Base-by-base conservation (phyloP, 768 basidiomycete species). In the Agrocybe chaxingu region DNA sequence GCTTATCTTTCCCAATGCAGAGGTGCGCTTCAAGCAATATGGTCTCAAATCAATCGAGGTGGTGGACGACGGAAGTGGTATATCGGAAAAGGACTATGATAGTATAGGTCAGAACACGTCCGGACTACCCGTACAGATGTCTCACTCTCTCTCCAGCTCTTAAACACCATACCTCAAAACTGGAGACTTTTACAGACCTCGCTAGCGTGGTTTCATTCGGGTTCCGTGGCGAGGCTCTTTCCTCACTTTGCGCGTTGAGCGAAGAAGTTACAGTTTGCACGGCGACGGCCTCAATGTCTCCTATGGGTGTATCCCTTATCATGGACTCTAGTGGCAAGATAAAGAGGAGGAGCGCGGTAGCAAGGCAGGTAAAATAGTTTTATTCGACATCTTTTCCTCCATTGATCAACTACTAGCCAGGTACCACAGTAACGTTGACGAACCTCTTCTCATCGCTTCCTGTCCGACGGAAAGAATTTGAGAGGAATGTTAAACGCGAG, bases 191-290 rank as follows among this genome's bases (percentile, higher is more conserved):
- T 61, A 69, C 79, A 3, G 90, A 93, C 62, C 79, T 98, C 3
- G 71, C 80, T 2, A 70, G 76, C 0, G 81, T 98, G 8, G 69
- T 70, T 4, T 92, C 93, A 0, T 97, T 98, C 65, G 96, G 96
- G 0, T 99, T 98, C 63, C 81, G 97, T 34, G 97, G 97, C 11
- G 97, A 99, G 69, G 97, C 97, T 0, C 74, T 99, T 0, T 92
- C 93, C 6, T 94, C 96, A 2, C 76, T 99, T 0, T 99, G 95
- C 62, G 91, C 91, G 1, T 69, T 97, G 0, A 80, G 84, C 44
- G 85, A 89, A 47, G 67, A 73, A 3, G 79, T 98, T 8, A 74
- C 71, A 0, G 75, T 98, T 42, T 77, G 78, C 1, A 98, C 96
- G 0, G 78, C 89, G 3, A 93, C 90, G 0, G 72, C 75, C 13